These are phyloP conservation scores for Leccinum angustisporum DNA, from an alignment of 1,284 basidiomycete genomes.

Conservation along the genomic window DNA sequence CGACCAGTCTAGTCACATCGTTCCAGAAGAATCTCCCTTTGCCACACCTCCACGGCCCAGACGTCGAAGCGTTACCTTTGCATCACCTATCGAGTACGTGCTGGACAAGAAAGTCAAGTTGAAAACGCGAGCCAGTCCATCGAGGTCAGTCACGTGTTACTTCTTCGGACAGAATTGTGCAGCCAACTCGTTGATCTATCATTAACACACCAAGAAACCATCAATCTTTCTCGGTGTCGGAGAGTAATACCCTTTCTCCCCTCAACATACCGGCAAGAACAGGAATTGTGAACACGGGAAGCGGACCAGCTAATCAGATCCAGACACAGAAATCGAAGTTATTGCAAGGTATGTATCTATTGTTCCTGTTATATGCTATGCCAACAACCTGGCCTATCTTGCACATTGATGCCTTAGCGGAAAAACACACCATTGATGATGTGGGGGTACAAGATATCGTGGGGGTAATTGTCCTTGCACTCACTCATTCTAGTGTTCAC, in stretches of 20 bases:
- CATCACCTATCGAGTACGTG: conserved; percentile 28
- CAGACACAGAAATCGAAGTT: conserved; percentile 3
- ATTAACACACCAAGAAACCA: background rate
- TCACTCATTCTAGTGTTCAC: background rate
- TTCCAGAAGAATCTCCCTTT: conserved; percentile 2
- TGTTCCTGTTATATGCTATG: background rate
- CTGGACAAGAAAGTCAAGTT: conserved; percentile 4
- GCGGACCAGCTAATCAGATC: conserved; percentile 2
- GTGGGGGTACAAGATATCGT: conserved; percentile 31
- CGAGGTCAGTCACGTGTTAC: conserved; percentile 8
- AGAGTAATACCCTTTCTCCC: conserved; percentile 18
- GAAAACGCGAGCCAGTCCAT: conserved; percentile 1
- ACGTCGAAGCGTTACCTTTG: conserved; percentile 30
- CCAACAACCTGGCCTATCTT: background rate
- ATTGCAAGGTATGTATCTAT: conserved; percentile 9
- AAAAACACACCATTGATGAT: conserved; percentile 7
- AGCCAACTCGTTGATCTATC: background rate
- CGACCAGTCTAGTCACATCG: background rate
- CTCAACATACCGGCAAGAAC: conserved; percentile 12
- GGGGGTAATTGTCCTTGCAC: conserved; percentile 17
- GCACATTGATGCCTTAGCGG: background rate
- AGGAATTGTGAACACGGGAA: background rate
- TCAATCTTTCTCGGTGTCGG: conserved; percentile 1
- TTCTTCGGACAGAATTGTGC: background rate
- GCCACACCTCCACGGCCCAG: conserved; percentile 10